These are phyloP conservation scores for Scutellaria barbata DNA, from an alignment of 257 asterid species.

Conservation along the genomic window DNA sequence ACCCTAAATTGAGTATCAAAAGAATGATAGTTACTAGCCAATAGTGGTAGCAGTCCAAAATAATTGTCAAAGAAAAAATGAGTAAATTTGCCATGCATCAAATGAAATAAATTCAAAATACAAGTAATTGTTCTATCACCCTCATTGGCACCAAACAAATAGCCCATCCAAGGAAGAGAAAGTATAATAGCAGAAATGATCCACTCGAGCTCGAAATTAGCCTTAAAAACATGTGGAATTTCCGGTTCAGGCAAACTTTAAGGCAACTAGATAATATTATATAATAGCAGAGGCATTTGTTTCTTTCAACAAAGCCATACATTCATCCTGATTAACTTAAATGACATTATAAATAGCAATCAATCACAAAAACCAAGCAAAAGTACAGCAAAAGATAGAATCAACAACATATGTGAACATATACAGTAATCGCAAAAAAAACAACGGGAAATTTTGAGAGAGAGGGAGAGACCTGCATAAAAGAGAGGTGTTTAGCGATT, in stretches of 20 bases:
- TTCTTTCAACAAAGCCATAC: conserved; percentile 24
- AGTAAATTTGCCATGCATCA: conserved; percentile 7
- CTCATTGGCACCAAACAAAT: conserved; percentile 8
- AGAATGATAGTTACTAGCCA: conserved; percentile 22
- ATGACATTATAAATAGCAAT: conserved; percentile 10
- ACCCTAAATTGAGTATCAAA: conserved; percentile 60
- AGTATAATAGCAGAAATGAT: background rate
- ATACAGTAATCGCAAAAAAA: conserved; percentile 3
- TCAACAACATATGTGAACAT: background rate
- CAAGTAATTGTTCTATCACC: background rate
- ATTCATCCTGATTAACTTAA: background rate
- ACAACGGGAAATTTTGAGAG: background rate
- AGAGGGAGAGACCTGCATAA: conserved; percentile 64
- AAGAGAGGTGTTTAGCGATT: conserved; percentile 76
- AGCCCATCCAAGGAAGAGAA: background rate
- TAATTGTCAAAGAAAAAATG: conserved; percentile 17
- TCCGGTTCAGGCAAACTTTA: background rate
- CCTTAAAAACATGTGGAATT: conserved; percentile 7
- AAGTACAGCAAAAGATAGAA: conserved; percentile 11
- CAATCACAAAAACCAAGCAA: conserved; percentile 11
- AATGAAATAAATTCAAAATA: conserved; percentile 19
- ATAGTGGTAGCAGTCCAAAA: background rate
- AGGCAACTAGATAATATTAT: background rate
- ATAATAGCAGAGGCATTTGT: background rate
- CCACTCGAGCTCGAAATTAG: background rate